Conservation (phyloP, 345 rosid genomes). For the Sonneratia alba region DNA sequence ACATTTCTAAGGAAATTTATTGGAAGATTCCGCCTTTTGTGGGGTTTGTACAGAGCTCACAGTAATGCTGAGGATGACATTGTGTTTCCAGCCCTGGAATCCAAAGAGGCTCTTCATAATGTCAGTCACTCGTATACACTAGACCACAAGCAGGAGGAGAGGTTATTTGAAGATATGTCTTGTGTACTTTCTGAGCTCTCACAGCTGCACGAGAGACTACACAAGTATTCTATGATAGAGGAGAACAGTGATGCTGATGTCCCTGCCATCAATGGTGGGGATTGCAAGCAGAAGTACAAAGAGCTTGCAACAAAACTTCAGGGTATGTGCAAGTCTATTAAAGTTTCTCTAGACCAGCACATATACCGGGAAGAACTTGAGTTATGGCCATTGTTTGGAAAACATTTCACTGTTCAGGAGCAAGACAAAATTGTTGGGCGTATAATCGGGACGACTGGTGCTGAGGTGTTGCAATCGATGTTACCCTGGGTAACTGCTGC, state of each 20-base stretch:
- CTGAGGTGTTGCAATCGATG: slow-evolving; percentile 90
- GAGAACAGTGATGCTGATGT: slow-evolving; percentile 19
- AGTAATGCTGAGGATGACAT: slow-evolving; percentile 96
- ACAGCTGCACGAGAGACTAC: slow-evolving; percentile 42
- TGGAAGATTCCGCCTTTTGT: slow-evolving; percentile 74
- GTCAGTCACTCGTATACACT: slow-evolving; percentile 89
- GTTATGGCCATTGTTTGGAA: slow-evolving; percentile 80
- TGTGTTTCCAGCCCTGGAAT: slow-evolving; percentile 85
- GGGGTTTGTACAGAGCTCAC: slow-evolving; percentile 93
- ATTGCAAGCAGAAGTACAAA: slow-evolving; percentile 38
- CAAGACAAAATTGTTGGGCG: slow-evolving; percentile 85
- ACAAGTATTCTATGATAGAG: slow-evolving; percentile 18
- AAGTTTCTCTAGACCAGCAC: slow-evolving; percentile 77
- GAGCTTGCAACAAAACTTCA: slow-evolving; percentile 80
- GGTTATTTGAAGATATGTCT: slow-evolving; percentile 76
- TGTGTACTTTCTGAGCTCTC: slow-evolving; percentile 58
- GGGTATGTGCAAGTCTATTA: slow-evolving; percentile 90
- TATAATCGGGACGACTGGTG: slow-evolving; percentile 87
- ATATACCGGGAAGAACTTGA: slow-evolving; percentile 79
- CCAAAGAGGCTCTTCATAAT: slow-evolving; percentile 88
- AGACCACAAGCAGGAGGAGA: slow-evolving; percentile 89
- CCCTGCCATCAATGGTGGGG: slow-evolving; percentile 20
- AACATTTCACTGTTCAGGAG: slow-evolving; percentile 67
- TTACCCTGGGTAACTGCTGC: slow-evolving; percentile 94
- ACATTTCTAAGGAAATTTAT: slow-evolving; percentile 59